Evolutionary conservation across 805 yeast genomes (phyloP).

Genomic region (Metschnikowia shivogae): DNA sequence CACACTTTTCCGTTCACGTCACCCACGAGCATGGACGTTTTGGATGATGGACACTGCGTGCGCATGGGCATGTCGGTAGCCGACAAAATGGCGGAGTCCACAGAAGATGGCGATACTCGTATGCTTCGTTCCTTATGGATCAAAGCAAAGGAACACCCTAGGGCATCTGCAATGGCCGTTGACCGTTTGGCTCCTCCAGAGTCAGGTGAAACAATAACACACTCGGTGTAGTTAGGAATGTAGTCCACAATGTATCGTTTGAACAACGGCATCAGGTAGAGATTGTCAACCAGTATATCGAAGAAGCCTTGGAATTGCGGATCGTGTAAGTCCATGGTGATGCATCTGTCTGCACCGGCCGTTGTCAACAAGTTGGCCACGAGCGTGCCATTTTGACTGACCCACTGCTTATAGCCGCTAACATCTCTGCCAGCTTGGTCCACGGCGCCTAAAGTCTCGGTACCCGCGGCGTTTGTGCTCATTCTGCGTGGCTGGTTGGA

Average conservation of each 20-base stretch:
- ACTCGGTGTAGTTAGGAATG: conserved; percentile 75
- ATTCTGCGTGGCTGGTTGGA: conserved; percentile 22
- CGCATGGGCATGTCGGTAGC: conserved; percentile 17
- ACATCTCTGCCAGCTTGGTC: conserved; percentile 41
- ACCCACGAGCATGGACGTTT: conserved; percentile 94
- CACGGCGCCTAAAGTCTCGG: conserved; percentile 27
- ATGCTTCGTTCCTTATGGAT: conserved; percentile 89
- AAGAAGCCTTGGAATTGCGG: conserved; percentile 98
- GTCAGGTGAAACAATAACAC: conserved; percentile 95
- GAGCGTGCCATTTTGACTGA: conserved; percentile 90
- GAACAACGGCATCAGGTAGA: conserved; percentile 82
- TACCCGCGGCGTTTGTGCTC: conserved; percentile 31
- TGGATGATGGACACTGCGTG: conserved; percentile 34
- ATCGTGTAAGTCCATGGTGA: conserved; percentile 97
- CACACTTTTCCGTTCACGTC: conserved; percentile 85
- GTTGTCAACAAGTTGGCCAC: conserved; percentile 82
- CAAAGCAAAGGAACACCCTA: conserved; percentile 86
- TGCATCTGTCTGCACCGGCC: conserved; percentile 94
- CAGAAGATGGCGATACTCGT: conserved; percentile 26
- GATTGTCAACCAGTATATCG: conserved; percentile 92
- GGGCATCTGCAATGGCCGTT: conserved; percentile 84
- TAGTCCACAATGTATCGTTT: conserved; percentile 76
- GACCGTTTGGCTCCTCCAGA: conserved; percentile 99
- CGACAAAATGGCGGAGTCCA: conserved; percentile 18
- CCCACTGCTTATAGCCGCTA: conserved; percentile 88